Conservation (phyloP, 1,139 yeast species). For the Geotrichum australiense region DNA sequence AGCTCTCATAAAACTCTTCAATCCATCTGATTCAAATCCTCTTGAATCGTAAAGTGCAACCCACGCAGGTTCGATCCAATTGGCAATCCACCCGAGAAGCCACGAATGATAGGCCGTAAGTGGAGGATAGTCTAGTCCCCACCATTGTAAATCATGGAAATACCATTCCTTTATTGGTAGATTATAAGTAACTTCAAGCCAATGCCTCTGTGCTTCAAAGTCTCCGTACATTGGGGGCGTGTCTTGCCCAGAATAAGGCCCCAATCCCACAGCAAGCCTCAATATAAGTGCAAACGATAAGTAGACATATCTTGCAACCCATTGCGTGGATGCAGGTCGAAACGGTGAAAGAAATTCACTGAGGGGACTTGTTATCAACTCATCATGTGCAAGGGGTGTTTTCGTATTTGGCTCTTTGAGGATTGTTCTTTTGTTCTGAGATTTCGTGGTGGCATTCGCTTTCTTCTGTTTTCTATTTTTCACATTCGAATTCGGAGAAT, state of each 20-base stretch:
- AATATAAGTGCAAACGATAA: conserved; percentile 68
- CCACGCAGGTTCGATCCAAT: conserved; percentile 58
- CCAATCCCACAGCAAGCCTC: conserved; percentile 81
- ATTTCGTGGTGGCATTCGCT: too few relatives aligned
- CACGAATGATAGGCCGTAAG: conserved; percentile 91
- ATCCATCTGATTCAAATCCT: conserved; percentile 59
- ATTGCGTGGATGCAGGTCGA: conserved; percentile 70
- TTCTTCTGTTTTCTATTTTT: too few relatives aligned
- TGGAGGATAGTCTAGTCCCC: conserved; percentile 99
- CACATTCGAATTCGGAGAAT: too few relatives aligned
- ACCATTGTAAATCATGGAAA: conserved; percentile 77
- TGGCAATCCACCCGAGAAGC: conserved; percentile 67
- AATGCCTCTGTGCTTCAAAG: conserved; percentile 96
- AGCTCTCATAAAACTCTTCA: conserved; percentile 78
- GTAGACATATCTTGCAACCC: conserved; percentile 80
- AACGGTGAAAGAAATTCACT: conserved; percentile 56
- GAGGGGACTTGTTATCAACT: conserved; percentile 27
- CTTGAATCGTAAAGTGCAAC: conserved; percentile 65
- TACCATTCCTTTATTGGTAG: conserved; percentile 79
- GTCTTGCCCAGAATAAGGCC: conserved; percentile 56
- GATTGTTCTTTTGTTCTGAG: too few relatives aligned
- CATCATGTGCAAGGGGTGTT: background rate
- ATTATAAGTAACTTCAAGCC: conserved; percentile 87
- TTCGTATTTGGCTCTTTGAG: conserved; percentile 7
- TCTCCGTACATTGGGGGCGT: conserved; percentile 84